Percentiles rank a stretch among this genome's conserved stretches.
Evolutionary conservation across 2,329 filamentous ascomycete species (phyloP).

Genomic region (Cytospora piceae): DNA sequence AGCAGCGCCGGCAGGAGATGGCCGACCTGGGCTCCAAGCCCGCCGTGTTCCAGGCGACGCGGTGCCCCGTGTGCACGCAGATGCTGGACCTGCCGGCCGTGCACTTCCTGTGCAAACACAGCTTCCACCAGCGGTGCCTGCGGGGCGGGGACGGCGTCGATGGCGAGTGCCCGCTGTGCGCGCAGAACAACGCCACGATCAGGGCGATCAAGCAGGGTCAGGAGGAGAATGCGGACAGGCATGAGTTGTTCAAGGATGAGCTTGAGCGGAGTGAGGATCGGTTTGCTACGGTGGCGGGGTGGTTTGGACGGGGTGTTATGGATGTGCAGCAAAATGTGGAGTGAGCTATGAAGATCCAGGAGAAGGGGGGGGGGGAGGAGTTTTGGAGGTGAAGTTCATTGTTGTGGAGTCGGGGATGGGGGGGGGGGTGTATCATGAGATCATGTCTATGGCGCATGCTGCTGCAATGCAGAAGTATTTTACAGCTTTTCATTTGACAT

Average conservation of each 20-base stretch:
- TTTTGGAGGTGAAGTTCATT: not conserved
- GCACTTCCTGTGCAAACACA: slow-evolving; percentile 96
- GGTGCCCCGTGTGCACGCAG: slow-evolving; percentile 81
- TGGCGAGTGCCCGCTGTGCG: slow-evolving; percentile 82
- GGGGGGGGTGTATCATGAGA: slow-evolving; percentile 23
- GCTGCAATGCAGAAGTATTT: slow-evolving; percentile 17
- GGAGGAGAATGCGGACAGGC: slow-evolving; percentile 81
- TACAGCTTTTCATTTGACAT: not conserved
- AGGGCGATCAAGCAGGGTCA: slow-evolving; percentile 85
- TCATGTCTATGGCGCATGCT: slow-evolving; percentile 20
- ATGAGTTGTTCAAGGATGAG: slow-evolving; percentile 86
- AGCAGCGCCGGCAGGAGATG: slow-evolving; percentile 77
- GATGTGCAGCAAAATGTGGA: slow-evolving; percentile 47
- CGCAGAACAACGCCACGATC: slow-evolving; percentile 82
- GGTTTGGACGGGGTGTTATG: slow-evolving; percentile 95
- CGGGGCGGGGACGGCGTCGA: slow-evolving; percentile 43
- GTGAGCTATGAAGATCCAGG: slow-evolving; percentile 20
- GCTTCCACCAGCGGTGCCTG: slow-evolving; percentile 91
- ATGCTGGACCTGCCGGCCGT: slow-evolving; percentile 85
- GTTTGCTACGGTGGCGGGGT: slow-evolving; percentile 90
- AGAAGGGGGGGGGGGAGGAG: not conserved
- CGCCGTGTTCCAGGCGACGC: slow-evolving; percentile 85
- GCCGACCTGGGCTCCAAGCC: slow-evolving; percentile 77
- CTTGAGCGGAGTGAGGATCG: slow-evolving; percentile 77
- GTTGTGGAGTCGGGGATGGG: not conserved